Evolutionary conservation across 306 rosid genomes (phyloP), one percentile per base, ranked within the genome.

Genomic region (Calophaca sinica): DNA sequence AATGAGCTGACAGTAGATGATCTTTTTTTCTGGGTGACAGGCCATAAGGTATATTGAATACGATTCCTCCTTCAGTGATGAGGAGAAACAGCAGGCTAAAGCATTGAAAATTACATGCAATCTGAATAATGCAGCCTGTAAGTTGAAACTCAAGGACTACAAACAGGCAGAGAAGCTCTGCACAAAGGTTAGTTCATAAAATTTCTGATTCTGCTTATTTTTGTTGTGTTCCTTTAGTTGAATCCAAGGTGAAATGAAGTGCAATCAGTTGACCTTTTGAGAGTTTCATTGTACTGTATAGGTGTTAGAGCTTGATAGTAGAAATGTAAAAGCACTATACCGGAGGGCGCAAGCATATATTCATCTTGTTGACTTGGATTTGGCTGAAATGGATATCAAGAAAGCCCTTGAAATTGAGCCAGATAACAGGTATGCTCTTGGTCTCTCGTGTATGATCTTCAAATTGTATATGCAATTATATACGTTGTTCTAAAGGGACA

Each of bases 371-470:
- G 99, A 96, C 48, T 82, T 96, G 87, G 97, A 92, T 81, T 80
- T 96, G 71, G 98, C 98, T 42, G 99, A 96, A 75, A 60, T 86
- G 15, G 99, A 96, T 84, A 86, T 92, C 26, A 92, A 92, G 92
- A 92, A 90, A 76, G 99, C 99, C 70, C 96, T 96, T 12, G 97
- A 96, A 69, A 85, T 96, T 39, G 99, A 96, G 70, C 97, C 98
- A 5, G 83, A 84, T 51, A 96, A 92, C 74, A 90, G 91, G 98
- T 84, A 75, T 70, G 51, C 44, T 31, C 3, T 15, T 38, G 51
- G 31, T 14, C 32, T 53, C 39, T 53, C 4, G 9, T 7, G 11
- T 41, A 5, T 65, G 31, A 55, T 45, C 26, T 20, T 20, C 26
- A 20, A 20, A 0, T 20, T 20, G 26, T 20, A 20, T 3, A 4